Base-by-base conservation (phyloP, 139 green algal genomes). In the Chlorella sorokiniana region DNA sequence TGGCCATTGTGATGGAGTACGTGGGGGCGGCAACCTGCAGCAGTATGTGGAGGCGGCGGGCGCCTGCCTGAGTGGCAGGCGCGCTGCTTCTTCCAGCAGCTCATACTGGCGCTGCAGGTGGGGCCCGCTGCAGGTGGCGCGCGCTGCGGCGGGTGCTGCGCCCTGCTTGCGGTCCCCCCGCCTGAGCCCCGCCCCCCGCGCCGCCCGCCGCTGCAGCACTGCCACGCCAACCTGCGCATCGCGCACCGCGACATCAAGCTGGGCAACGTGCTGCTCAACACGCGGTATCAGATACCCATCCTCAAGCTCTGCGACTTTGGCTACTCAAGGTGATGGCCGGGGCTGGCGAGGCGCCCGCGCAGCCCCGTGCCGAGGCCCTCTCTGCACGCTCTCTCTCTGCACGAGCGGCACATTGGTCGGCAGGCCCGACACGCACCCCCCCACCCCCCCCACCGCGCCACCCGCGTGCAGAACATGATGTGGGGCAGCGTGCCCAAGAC, bases 271-370 rank as follows among this genome's bases (percentile, higher is more conserved):
- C 84, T 94, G 69, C 69, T 94, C 38, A 93, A 87, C 78, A 81
- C 71, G 42, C 82, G 78, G 69, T 88, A 85, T 62, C 68, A 81
- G 54, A 81, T 85, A 8, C 90, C 90, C 6, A 88, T 91, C 33
- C 80, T 94, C 44, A 94, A 94, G 59, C 86, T 94, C 29, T 94
- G 90, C 79, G 90, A 94, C 51, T 94, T 93, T 87, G 90, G 90
- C 23, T 94, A 92, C 76, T 88, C 80, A 90, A 91, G 84, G 80
- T 87, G 72, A 87, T 82, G 18, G 33, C 22, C 25, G 20, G 67
- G 67, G 25, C 0, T 27, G 14, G 14, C 11, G 48, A 16, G 48
- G 48, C 14, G 48, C 48, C 14, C 48, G 48, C 48, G 48, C 48
- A 11, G 48, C 48, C 14, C 16, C 14, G 48, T 11, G 48, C 48